Conservation (phyloP, 1,284 basidiomycete species). For the Cryptococcus deneoformans region DNA sequence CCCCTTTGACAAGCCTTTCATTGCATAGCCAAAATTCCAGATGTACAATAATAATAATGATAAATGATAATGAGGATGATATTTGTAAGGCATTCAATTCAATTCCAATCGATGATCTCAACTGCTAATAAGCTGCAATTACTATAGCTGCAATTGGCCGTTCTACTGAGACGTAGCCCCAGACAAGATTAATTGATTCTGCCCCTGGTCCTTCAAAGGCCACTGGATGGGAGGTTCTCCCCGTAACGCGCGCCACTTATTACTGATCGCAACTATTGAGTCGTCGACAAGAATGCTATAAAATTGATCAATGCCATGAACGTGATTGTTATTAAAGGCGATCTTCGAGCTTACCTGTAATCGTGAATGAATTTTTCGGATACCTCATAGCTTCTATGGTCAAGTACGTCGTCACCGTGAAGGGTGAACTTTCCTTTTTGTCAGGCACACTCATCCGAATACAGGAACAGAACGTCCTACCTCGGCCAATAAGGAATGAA, state of each 20-base stretch:
- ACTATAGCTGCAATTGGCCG: too few relatives aligned
- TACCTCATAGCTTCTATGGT: conserved; percentile 84
- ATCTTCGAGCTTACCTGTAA: conserved; percentile 61
- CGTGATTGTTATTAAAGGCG: background rate
- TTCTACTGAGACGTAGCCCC: too few relatives aligned
- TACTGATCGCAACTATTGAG: conserved; percentile 7
- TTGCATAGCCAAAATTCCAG: too few relatives aligned
- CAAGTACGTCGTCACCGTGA: conserved; percentile 83
- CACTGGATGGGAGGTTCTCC: conserved; percentile 6
- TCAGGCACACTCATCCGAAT: background rate
- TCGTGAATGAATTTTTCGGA: conserved; percentile 74
- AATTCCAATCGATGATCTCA: too few relatives aligned
- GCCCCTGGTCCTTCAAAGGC: background rate
- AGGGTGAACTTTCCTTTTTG: conserved; percentile 61
- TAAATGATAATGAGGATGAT: too few relatives aligned
- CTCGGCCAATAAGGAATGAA: conserved; percentile 35
- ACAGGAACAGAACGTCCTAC: conserved; percentile 21
- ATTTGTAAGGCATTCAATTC: too few relatives aligned
- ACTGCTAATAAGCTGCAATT: too few relatives aligned
- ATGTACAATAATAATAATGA: too few relatives aligned
- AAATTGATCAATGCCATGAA: background rate
- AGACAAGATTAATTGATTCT: too few relatives aligned
- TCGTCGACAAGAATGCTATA: conserved; percentile 12
- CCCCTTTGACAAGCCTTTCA: too few relatives aligned
- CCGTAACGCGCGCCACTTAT: conserved; percentile 13